Percentiles rank a stretch among this genome's conserved stretches.
Conservation (phyloP, 371 early-diverging fungal species). For the Neoconidiobolus thromboides region DNA sequence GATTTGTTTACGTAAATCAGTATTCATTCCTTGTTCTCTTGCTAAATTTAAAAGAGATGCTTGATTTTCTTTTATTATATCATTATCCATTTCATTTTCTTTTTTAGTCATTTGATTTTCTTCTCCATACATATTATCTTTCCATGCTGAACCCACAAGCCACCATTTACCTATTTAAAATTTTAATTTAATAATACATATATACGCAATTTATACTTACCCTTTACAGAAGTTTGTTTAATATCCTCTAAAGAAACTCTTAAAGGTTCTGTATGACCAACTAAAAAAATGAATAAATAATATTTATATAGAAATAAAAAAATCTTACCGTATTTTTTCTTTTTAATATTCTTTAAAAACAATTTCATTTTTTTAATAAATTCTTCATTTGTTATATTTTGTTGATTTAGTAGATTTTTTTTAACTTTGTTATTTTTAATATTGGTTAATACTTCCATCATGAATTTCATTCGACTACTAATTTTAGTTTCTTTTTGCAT, state of each 20-base stretch:
- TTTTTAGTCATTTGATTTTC: slow-evolving; percentile 15
- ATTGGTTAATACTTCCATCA: slow-evolving; percentile 80
- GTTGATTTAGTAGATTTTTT: slow-evolving; percentile 34
- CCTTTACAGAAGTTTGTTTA: slow-evolving; percentile 55
- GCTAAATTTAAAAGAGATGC: slow-evolving; percentile 51
- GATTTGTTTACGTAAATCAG: slow-evolving; percentile 78
- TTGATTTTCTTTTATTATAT: slow-evolving; percentile 17
- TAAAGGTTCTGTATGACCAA: slow-evolving; percentile 43
- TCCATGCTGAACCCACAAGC: slow-evolving; percentile 70
- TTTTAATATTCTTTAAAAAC: slow-evolving; percentile 45
- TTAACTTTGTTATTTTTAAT: slow-evolving; percentile 85
- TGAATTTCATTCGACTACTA: slow-evolving; percentile 66
- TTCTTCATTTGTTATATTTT: slow-evolving; percentile 67
- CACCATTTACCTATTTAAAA: slow-evolving; percentile 50
- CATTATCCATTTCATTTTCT: slow-evolving; percentile 17
- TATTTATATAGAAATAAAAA: too few relatives aligned
- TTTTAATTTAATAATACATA: slow-evolving; percentile 32
- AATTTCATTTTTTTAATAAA: slow-evolving; percentile 59
- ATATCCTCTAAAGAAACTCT: slow-evolving; percentile 82
- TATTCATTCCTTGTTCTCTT: slow-evolving; percentile 81
- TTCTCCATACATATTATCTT: slow-evolving; percentile 37
- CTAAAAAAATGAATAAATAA: not conserved
- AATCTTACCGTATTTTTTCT: slow-evolving; percentile 25
- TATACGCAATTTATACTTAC: too few relatives aligned
- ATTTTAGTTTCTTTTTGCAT: slow-evolving; percentile 10